These are phyloP conservation scores for Neofusicoccum laricinum DNA, from an alignment of 2,329 filamentous ascomycete genomes.

Conservation along the genomic window DNA sequence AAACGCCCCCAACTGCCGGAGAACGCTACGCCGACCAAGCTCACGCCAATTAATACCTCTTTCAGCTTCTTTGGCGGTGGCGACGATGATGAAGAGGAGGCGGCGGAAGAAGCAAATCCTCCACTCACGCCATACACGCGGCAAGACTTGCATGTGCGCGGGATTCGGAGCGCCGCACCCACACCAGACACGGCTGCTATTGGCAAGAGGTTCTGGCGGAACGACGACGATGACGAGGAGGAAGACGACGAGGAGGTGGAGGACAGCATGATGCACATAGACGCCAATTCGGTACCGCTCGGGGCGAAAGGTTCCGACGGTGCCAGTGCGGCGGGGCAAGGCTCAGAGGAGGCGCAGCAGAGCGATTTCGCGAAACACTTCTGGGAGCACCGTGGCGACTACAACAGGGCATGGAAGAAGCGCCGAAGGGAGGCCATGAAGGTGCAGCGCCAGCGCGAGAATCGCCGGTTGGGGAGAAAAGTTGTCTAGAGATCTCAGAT, in stretches of 20 bases:
- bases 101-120: conserved; percentile 36
- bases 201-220: conserved; percentile 55
- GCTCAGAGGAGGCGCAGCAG: conserved; percentile 37
- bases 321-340: conserved; percentile 20
- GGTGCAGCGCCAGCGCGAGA: conserved; percentile 58
- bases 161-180: conserved; percentile 81
- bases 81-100: conserved; percentile 26
- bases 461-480: conserved; percentile 49
- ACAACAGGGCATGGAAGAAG: conserved; percentile 53
- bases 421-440: conserved; percentile 59
- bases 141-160: conserved; percentile 72
- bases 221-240: conserved; percentile 45
- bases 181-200: conserved; percentile 90
- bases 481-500: conserved; percentile 17
- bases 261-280: conserved; percentile 25
- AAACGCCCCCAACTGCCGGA: conserved; percentile 59
- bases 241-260: conserved; percentile 27
- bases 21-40: conserved; percentile 38
- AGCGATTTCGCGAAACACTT: conserved; percentile 63
- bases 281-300: conserved; percentile 10
- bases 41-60: conserved; percentile 49
- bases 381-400: conserved; percentile 50
- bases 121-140: conserved; percentile 83
- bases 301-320: conserved; percentile 25
- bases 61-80: conserved; percentile 74